Percentiles rank a stretch among this genome's conserved stretches.
Conservation (phyloP, 2,329 filamentous ascomycete species). For the Nigrospora osmanthi region DNA sequence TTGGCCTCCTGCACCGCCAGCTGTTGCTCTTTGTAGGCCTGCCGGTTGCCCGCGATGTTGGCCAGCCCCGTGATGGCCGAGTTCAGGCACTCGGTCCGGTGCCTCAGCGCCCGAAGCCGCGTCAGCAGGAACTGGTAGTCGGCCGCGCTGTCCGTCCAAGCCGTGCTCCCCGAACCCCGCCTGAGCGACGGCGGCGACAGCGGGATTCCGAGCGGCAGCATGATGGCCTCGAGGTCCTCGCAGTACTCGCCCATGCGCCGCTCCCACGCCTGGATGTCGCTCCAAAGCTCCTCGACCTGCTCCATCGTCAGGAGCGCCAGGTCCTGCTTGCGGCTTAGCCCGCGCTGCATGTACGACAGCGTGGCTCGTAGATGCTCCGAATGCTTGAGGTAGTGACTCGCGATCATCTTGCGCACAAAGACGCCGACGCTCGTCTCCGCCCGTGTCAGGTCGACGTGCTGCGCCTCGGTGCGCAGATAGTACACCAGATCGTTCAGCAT, state of each 20-base stretch:
- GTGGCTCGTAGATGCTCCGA: conserved; percentile 12
- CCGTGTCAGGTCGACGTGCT: conserved; percentile 3
- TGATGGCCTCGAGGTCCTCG: conserved; percentile 15
- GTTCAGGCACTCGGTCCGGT: conserved; percentile 13
- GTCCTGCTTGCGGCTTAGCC: conserved; percentile 16
- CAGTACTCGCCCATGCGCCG: conserved; percentile 16
- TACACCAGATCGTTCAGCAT: conserved; percentile 15
- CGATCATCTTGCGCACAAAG: conserved; percentile 15
- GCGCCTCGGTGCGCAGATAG: conserved; percentile 11
- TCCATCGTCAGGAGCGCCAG: conserved; percentile 8
- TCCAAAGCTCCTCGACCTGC: conserved; percentile 17
- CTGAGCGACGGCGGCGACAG: conserved; percentile 5
- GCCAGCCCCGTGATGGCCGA: conserved; percentile 13
- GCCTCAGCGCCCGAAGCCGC: conserved; percentile 13
- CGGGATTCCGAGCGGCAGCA: conserved; percentile 15
- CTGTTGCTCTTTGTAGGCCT: conserved; percentile 13
- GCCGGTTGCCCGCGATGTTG: conserved; percentile 14
- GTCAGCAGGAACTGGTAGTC: conserved; percentile 14
- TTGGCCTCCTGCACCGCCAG: conserved; percentile 12
- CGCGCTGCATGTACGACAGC: conserved; percentile 12
- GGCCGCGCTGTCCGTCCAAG: conserved; percentile 8
- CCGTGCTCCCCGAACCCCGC: neutral
- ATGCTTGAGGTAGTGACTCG: conserved; percentile 14
- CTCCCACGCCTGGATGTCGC: conserved; percentile 16
- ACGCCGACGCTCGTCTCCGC: conserved; percentile 7